These are phyloP conservation scores for Nigrospora sphaerica DNA, from an alignment of 2,329 filamentous ascomycete genomes.

Conservation along the genomic window DNA sequence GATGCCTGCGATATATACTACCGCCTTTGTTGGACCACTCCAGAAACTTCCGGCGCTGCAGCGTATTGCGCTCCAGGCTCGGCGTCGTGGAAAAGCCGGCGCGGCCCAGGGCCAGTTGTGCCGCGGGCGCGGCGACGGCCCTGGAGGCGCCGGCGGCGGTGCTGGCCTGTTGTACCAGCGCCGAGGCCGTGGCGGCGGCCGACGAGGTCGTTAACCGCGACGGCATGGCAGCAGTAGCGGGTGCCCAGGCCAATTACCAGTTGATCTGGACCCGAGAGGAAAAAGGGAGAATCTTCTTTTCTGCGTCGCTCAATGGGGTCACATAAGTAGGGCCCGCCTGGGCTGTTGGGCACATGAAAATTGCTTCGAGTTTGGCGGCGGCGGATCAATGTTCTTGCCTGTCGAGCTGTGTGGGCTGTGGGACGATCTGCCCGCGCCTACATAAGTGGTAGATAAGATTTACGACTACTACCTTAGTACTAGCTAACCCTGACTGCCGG, in stretches of 20 bases:
- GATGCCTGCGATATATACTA: not conserved
- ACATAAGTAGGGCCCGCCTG: no score
- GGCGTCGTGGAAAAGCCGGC: conserved; percentile 5
- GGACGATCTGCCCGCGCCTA: no score
- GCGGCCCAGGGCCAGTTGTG: not conserved
- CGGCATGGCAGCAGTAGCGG: conserved; percentile 3
- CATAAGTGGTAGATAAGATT: no score
- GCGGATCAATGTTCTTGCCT: no score
- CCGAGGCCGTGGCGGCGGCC: conserved; percentile 4
- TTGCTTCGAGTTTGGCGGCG: no score
- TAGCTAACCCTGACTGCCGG: no score
- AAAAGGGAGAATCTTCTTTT: not conserved
- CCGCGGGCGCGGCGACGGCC: not conserved
- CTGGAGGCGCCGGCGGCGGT: not conserved
- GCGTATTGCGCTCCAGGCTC: not conserved
- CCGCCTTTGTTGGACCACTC: not conserved
- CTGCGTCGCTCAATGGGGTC: not conserved
- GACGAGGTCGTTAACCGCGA: conserved; percentile 3
- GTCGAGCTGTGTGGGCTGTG: no score
- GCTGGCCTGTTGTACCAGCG: conserved; percentile 1
- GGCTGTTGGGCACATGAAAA: no score
- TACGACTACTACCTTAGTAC: no score
- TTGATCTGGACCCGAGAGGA: conserved; percentile 1
- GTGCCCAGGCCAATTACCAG: conserved; percentile 2
- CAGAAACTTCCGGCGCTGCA: conserved; percentile 1